Evolutionary conservation across 1,139 yeast species (phyloP), one percentile per base, ranked within the genome.

Genomic region (Scheffersomyces titani): DNA sequence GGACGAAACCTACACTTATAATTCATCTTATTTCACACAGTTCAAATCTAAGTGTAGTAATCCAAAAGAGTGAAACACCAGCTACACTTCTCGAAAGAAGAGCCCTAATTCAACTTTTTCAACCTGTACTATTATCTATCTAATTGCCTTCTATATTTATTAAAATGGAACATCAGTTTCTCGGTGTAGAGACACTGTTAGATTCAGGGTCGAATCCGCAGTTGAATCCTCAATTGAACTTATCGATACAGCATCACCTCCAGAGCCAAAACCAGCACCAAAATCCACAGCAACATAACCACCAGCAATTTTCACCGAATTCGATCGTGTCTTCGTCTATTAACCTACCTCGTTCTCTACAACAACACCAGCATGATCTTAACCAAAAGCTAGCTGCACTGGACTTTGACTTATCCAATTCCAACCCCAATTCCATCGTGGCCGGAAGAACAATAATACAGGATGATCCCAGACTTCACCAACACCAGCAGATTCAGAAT

Each of bases 211-310:
- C 58, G 51, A 22, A 54, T 53, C 61, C 69, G 50, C 70, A 61
- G 52, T 61, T 71, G 57, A 74, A 70, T 52, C 64, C 68, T 46
- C 70, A 65, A 57, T 57, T 67, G 48, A 61, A 61, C 54, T 54
- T 22, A 46, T 46, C 49, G 6, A 19, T 46, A 52, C 40, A 57
- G 36, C 52, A n/a, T 50, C 50, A 50, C 18, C 52, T 47, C 13
- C 53, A 20, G 13, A 54, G 54, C 18, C 51, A 60, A 16, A 55
- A 52, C 47, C 64, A 55, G 52, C 57, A 47, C 45, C 61, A 53
- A 47, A 61, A 45, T 5, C 63, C 54, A 18, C 64, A 55, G 44
- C 46, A 57, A 51, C 59, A 53, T 13, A 58, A 53, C 44, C 59
- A n/a, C 3, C 59, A 55, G 30, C 55, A 57, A 52, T 55, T 53